Evolutionary conservation across 2,329 filamentous ascomycete genomes (phyloP).

Genomic region (Colletotrichum sp.): DNA sequence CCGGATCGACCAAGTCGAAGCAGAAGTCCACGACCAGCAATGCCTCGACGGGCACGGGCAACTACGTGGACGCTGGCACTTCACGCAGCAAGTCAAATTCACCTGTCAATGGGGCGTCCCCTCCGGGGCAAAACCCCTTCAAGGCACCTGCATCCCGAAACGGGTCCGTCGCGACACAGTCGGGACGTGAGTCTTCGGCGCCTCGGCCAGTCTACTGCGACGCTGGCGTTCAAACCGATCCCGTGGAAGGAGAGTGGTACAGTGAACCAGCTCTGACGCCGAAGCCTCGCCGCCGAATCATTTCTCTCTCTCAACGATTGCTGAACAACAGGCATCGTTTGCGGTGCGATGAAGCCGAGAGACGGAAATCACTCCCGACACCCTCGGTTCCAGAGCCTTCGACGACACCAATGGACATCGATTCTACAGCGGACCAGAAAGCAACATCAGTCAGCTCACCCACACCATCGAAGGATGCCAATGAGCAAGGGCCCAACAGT

Average conservation of each 20-base stretch:
- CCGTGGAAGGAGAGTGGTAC: constrained; percentile 59
- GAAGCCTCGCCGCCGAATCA: constrained; percentile 51
- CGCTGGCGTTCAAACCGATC: constrained; percentile 59
- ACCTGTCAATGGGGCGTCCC: constrained; percentile 48
- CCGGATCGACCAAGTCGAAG: constrained; percentile 31
- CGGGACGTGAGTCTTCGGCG: constrained; percentile 42
- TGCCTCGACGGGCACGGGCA: constrained; percentile 23
- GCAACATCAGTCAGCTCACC: constrained; percentile 7
- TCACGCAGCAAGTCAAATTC: constrained; percentile 60
- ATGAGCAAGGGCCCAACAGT: constrained; percentile 10
- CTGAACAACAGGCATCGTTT: constrained; percentile 52
- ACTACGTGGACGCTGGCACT: constrained; percentile 59
- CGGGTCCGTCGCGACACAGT: constrained; percentile 32
- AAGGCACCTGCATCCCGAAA: constrained; percentile 31
- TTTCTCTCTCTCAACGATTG: constrained; percentile 58
- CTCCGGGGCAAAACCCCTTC: constrained; percentile 31
- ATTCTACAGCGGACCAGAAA: constrained; percentile 39
- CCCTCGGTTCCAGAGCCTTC: constrained; percentile 29
- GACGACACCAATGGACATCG: constrained; percentile 43
- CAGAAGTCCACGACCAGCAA: constrained; percentile 25
- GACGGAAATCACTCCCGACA: constrained; percentile 32
- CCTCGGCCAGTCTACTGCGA: constrained; percentile 53
- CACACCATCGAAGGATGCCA: constrained; percentile 15
- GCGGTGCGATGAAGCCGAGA: constrained; percentile 44
- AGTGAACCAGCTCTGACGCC: constrained; percentile 39